These are phyloP conservation scores for Agrostemma githago DNA, from an alignment of 148 eudicot species.

Conservation along the genomic window DNA sequence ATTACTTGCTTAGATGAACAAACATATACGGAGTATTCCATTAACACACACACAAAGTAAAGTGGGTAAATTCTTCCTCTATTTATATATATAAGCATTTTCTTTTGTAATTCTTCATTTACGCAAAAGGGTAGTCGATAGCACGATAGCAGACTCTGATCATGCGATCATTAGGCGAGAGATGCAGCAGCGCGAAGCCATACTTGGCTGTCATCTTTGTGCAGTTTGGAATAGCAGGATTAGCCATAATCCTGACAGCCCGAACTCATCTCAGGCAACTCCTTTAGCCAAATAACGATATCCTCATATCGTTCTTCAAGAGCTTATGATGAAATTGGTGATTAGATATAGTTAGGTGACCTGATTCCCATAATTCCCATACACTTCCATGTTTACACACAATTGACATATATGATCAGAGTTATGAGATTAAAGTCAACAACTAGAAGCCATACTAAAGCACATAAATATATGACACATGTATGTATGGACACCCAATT, in stretches of 20 bases:
- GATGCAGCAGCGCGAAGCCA: constrained; percentile 34
- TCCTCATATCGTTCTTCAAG: too few relatives aligned
- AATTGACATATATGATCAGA: too few relatives aligned
- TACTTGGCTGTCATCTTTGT: constrained; percentile 48
- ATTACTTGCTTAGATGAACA: neutral
- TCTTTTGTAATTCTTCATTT: constrained; percentile 7
- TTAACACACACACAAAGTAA: neutral
- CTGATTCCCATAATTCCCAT: too few relatives aligned
- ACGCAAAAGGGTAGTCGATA: neutral
- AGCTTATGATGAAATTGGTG: too few relatives aligned
- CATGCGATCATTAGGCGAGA: neutral
- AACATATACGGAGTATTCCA: neutral
- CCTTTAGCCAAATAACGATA: too few relatives aligned
- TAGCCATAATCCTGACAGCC: constrained; percentile 51
- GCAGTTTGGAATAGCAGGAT: constrained; percentile 68
- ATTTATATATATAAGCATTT: constrained; percentile 17
- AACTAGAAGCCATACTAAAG: too few relatives aligned
- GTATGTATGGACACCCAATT: too few relatives aligned
- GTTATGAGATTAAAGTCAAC: too few relatives aligned
- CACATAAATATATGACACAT: too few relatives aligned
- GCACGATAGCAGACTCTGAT: neutral
- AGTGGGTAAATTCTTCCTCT: neutral
- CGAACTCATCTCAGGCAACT: too few relatives aligned
- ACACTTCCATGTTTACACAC: too few relatives aligned
- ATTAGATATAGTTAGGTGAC: too few relatives aligned